phyloP scores from a whole-genome alignment of 2,329 filamentous ascomycete species.

The Myriosclerotinia scirpicola region DNA sequence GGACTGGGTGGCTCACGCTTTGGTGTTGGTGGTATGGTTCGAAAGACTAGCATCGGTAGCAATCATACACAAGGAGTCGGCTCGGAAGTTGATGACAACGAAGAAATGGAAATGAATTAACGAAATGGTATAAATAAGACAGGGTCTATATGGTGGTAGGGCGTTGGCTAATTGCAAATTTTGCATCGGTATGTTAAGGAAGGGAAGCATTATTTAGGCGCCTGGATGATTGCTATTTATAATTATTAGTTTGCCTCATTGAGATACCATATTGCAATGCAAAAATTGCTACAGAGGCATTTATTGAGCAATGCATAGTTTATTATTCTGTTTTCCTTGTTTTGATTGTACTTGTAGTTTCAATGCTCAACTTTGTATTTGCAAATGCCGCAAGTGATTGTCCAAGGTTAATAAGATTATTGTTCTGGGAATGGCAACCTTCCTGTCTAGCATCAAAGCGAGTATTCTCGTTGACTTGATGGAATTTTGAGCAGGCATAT shows the following conservation, averaged over 20 bases:
- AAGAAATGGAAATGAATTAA: conserved; percentile 58
- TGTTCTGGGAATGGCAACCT: no score
- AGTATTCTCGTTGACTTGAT: no score
- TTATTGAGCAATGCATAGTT: not conserved
- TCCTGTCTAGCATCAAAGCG: no score
- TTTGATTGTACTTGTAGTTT: not conserved
- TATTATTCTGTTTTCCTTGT: not conserved
- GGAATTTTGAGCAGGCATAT: no score
- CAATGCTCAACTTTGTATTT: not conserved
- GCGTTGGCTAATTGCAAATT: conserved; percentile 17
- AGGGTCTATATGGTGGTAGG: conserved; percentile 8
- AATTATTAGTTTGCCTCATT: not conserved
- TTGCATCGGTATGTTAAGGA: not conserved
- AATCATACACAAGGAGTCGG: conserved; percentile 53
- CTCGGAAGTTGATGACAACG: conserved; percentile 60
- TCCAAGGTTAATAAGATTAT: not conserved
- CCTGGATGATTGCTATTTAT: conserved; percentile 4
- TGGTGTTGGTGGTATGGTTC: conserved; percentile 47
- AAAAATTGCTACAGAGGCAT: not conserved
- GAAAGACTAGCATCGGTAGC: conserved; percentile 62
- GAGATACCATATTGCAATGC: conserved; percentile 18
- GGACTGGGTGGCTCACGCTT: conserved; percentile 52
- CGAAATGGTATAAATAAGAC: conserved; percentile 24
- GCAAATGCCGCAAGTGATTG: not conserved
- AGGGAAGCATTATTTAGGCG: conserved; percentile 16